A percentile compares a stretch with the other conserved stretches of the same genome.
Conservation (phyloP, 2,329 filamentous ascomycete species). For the Neurospora sp. region DNA sequence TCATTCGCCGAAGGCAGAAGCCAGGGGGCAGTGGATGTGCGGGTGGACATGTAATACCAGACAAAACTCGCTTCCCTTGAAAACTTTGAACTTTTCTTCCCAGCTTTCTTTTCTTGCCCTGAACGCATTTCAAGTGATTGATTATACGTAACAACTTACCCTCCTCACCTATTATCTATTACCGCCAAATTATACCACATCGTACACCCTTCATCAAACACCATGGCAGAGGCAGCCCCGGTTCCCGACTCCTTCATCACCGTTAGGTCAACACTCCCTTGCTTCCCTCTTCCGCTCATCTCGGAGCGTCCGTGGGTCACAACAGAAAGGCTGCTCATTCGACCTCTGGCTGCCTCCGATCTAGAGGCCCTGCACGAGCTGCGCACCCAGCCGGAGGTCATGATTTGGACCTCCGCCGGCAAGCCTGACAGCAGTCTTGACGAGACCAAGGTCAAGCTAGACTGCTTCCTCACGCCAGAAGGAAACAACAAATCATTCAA, state of each 20-base stretch:
- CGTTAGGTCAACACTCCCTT: slow-evolving; percentile 39
- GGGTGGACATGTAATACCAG: background rate
- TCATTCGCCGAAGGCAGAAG: background rate
- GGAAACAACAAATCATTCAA: slow-evolving; percentile 42
- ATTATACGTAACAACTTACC: background rate
- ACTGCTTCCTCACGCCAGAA: slow-evolving; percentile 34
- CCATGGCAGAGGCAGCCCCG: slow-evolving; percentile 6
- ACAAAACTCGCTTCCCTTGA: background rate
- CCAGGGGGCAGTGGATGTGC: background rate
- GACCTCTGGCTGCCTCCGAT: slow-evolving; percentile 40
- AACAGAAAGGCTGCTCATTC: slow-evolving; percentile 46
- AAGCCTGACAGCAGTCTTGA: slow-evolving; percentile 32
- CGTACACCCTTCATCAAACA: background rate
- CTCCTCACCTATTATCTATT: background rate
- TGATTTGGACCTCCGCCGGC: slow-evolving; percentile 44
- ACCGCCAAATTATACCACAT: background rate
- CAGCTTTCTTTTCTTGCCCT: background rate
- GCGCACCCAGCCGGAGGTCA: slow-evolving; percentile 49
- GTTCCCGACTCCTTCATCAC: slow-evolving; percentile 21
- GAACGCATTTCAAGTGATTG: background rate
- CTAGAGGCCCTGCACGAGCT: slow-evolving; percentile 39
- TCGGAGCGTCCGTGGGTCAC: slow-evolving; percentile 28
- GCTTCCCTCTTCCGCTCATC: slow-evolving; percentile 30
- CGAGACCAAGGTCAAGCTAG: slow-evolving; percentile 32
- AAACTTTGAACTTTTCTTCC: background rate